Percentiles rank a stretch among this genome's conserved stretches.
These are phyloP conservation scores for Suillus bovinus DNA, from an alignment of 768 basidiomycete genomes.

Conservation along the genomic window DNA sequence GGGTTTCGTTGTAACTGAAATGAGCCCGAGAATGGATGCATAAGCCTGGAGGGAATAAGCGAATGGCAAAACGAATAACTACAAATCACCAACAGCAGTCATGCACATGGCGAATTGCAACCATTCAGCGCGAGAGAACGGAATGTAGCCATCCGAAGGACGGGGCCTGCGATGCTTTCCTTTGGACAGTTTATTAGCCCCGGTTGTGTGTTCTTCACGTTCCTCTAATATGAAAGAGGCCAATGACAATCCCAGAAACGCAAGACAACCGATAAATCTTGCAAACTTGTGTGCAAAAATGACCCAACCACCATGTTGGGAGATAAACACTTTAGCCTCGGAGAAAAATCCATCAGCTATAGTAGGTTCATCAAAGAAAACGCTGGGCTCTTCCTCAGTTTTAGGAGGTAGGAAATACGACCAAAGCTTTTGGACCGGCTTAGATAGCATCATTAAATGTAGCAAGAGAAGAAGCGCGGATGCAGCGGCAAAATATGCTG, in stretches of 20 bases:
- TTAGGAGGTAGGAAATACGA: slow-evolving; percentile 2
- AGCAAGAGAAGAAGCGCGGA: slow-evolving; percentile 12
- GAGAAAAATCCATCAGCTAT: slow-evolving; percentile 18
- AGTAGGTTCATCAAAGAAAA: neutral
- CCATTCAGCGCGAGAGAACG: slow-evolving; percentile 4
- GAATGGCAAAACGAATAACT: neutral
- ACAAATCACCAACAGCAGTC: slow-evolving; percentile 15
- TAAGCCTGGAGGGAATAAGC: slow-evolving; percentile 35
- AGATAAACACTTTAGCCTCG: slow-evolving; percentile 31
- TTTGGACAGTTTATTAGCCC: neutral
- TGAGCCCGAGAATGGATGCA: slow-evolving; percentile 39
- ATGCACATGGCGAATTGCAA: slow-evolving; percentile 15
- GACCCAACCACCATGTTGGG: slow-evolving; percentile 20
- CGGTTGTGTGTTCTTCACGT: slow-evolving; percentile 3
- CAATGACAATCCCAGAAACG: slow-evolving; percentile 21
- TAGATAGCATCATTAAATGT: slow-evolving; percentile 5
- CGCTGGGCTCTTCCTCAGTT: neutral
- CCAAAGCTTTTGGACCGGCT: slow-evolving; percentile 11
- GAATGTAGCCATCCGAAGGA: neutral
- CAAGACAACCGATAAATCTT: slow-evolving; percentile 22
- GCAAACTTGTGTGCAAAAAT: slow-evolving; percentile 26
- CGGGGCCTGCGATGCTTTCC: neutral
- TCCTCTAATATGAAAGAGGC: slow-evolving; percentile 9
- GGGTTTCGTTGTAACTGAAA: slow-evolving; percentile 35
- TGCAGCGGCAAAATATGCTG: slow-evolving; percentile 14